These are phyloP conservation scores for Candida anutae DNA, from an alignment of 1,139 yeast genomes.

Conservation along the genomic window DNA sequence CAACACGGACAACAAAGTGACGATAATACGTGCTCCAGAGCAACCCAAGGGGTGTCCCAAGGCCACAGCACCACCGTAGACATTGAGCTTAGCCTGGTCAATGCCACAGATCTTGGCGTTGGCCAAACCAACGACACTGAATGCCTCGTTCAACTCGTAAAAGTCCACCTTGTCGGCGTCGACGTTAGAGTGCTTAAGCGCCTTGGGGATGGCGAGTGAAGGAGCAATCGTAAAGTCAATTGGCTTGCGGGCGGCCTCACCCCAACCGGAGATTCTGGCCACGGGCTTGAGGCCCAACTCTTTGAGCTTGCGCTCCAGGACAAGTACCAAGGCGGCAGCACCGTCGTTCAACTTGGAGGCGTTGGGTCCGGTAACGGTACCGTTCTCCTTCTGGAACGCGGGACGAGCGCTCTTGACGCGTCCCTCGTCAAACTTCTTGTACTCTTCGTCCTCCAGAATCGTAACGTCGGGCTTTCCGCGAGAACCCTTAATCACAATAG, in stretches of 20 bases:
- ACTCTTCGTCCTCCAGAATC: constrained; percentile 68
- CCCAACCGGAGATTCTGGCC: constrained; percentile 89
- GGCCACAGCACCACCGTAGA: constrained; percentile 98
- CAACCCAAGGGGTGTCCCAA: constrained; percentile 96
- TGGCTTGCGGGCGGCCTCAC: constrained; percentile 95
- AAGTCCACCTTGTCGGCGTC: constrained; percentile 53
- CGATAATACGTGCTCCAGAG: constrained; percentile 92
- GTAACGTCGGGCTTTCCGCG: constrained; percentile 88
- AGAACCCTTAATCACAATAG: constrained; percentile 78
- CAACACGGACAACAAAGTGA: constrained; percentile 72
- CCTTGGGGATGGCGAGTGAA: constrained; percentile 88
- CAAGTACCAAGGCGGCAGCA: constrained; percentile 88
- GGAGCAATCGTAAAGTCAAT: constrained; percentile 95
- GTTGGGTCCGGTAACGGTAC: constrained; percentile 95
- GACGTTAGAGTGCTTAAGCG: constrained; percentile 78
- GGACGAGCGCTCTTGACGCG: constrained; percentile 79
- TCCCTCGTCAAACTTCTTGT: constrained; percentile 63
- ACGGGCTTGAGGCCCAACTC: constrained; percentile 83
- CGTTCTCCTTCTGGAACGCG: constrained; percentile 84
- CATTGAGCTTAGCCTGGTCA: constrained; percentile 68
- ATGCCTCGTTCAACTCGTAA: constrained; percentile 95
- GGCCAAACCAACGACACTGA: constrained; percentile 91
- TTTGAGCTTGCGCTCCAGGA: constrained; percentile 71
- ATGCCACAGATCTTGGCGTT: constrained; percentile 69
- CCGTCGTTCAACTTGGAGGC: constrained; percentile 96